A percentile compares a stretch with the other conserved stretches of the same genome.
These are phyloP conservation scores for Carex sylvatica DNA, from an alignment of 202 grass and related monocot genomes.

Conservation along the genomic window DNA sequence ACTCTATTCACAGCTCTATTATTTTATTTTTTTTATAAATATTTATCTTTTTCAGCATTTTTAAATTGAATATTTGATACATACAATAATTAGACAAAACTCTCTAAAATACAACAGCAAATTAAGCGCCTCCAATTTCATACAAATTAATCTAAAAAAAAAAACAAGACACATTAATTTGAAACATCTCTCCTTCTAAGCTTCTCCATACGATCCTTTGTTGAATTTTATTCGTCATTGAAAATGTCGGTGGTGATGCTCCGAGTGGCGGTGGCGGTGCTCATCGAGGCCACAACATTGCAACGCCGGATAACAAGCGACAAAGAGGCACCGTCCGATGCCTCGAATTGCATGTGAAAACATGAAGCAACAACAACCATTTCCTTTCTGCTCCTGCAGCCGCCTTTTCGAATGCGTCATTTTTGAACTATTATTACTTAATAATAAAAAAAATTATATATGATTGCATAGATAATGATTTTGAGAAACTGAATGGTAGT, in stretches of 20 bases:
- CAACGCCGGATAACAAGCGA: slow-evolving; percentile 54
- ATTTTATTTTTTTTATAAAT: too few relatives aligned
- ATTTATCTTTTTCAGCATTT: too few relatives aligned
- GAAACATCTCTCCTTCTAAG: background rate
- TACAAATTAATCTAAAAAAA: background rate
- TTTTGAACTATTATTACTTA: background rate
- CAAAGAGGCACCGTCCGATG: slow-evolving; percentile 55
- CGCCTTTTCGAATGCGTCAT: background rate
- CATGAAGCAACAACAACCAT: slow-evolving; percentile 39
- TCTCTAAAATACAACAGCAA: background rate
- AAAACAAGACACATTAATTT: background rate
- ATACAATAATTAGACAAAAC: background rate
- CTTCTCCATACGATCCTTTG: background rate
- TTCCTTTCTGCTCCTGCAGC: background rate
- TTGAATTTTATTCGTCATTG: slow-evolving; percentile 25
- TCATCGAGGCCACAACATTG: slow-evolving; percentile 65
- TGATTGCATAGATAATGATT: background rate
- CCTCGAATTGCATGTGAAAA: slow-evolving; percentile 41
- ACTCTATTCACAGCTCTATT: too few relatives aligned
- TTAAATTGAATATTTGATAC: too few relatives aligned
- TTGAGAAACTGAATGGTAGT: background rate
- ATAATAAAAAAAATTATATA: background rate
- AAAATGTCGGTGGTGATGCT: slow-evolving; percentile 43
- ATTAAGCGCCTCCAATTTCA: background rate
- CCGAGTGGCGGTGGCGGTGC: slow-evolving; percentile 45